Evolutionary conservation across 495 filamentous ascomycete species (phyloP), one percentile per base, ranked within the genome.

Genomic region (Penicillium argentinense): DNA sequence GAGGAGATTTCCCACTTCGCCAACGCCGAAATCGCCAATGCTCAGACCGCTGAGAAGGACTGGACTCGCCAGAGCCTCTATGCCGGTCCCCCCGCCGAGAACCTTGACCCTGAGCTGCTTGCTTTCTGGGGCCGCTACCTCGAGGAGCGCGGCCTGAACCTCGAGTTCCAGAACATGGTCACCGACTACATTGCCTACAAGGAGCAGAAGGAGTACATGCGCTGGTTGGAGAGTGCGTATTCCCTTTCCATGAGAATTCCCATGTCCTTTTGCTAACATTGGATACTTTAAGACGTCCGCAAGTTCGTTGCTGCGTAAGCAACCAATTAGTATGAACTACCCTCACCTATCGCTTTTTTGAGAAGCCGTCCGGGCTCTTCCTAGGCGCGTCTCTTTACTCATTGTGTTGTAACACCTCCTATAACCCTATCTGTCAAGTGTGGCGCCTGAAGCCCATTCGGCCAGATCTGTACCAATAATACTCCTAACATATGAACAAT

Each of bases 101-200:
- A 87, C 75, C 79, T 99, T 29, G 93, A 99, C 64, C 91, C 96
- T 74, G 93, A 97, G 58, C 79, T 99, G 28, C 91, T 97, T 74
- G 76, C 88, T 42, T 74, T 95, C 60, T 72, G 97, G 63, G 93
- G 97, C 78, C 82, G 88, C 50, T 97, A 93, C 73, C 78, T 99
- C 45, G 91, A 96, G 67, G 93, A 95, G 78, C 79, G 93, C 57
- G 92, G 93, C 48, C 80, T 99, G 70, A 88, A 93, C 62, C 85
- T 88, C 47, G 80, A 84, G 50, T 77, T 99, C 59, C 91, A 90
- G 45, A 71, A 89, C 51, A 96, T 96, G 71, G 82, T 95, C 39
- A 91, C 91, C 40, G 92, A 97, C 63, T 99, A 96, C 73, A 92
- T 97, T 61, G 89, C 97, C 68, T 83, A 87, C 71, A 99, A 99